Evolutionary conservation across 495 filamentous ascomycete genomes (phyloP), one percentile per base, ranked within the genome.

Genomic region (Penicillium coprophilum): DNA sequence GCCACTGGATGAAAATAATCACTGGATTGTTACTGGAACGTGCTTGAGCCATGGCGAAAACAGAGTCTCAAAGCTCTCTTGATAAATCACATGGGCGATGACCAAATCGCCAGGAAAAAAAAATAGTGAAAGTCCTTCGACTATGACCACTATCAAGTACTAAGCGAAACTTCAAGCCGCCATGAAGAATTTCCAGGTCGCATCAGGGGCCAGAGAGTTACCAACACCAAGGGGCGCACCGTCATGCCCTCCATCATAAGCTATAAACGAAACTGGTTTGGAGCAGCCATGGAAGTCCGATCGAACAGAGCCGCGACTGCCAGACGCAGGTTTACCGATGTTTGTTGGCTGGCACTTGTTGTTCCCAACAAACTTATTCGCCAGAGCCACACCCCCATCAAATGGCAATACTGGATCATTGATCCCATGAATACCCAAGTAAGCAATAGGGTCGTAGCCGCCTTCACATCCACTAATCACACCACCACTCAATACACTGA

Each of bases 341-440:
- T 40, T 55, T 24, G 43, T 20, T 15, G 53, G 39, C 34, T 59
- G 47, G 46, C 76, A 79, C 1, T 68, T 66, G 47, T 79, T 77
- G 44, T 71, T 72, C 49, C 63, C 63, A 15, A 71, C 65, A 49
- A 77, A 79, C 8, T 57, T 59, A 55, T 77, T 73, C 5, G 68
- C 54, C 63, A 77, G 62, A 57, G 63, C 34, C 9, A 69, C 56
- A n/a, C 70, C 75, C 8, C 58, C 62, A 0, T 55, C 36, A n/a
- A 79, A 64, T 1, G 67, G 67, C 7, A 80, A 64, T 5, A 77
- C 74, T 15, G 23, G 24, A 46, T 80, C 77, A 19, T 46, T 60
- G 12, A 67, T 59, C 11, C 77, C 77, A 55, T 78, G 76, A 60
- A 75, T 67, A 28, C 64, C 71, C 44, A 76, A 73, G 53, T 78